Percentiles rank a stretch among this genome's conserved stretches.
phyloP scores from a whole-genome alignment of 1,284 basidiomycete species.

The Fomitopsis palustris region DNA sequence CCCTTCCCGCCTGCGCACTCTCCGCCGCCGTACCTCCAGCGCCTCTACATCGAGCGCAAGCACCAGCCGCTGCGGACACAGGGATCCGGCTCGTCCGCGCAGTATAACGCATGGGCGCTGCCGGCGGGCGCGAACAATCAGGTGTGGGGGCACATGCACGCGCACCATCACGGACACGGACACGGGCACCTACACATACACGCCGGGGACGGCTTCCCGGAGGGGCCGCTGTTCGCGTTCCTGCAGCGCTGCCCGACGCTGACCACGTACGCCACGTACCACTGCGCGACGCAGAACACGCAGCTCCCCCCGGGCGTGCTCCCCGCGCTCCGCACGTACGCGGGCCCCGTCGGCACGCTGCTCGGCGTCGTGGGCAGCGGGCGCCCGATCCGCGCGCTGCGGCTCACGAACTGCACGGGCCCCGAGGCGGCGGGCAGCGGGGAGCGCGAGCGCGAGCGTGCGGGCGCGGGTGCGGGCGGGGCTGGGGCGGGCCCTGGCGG shows the following conservation, averaged over 20 bases:
- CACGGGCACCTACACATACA: constrained; percentile 1
- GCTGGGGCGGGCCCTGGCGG: too few species aligned
- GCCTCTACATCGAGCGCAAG: constrained; percentile 32
- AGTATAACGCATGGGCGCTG: background rate
- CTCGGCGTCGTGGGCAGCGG: constrained; percentile 14
- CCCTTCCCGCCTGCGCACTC: constrained; percentile 16
- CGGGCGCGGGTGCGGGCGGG: too few species aligned
- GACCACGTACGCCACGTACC: constrained; percentile 22
- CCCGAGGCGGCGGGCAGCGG: background rate
- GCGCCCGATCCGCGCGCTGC: constrained; percentile 22
- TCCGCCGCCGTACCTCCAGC: constrained; percentile 30
- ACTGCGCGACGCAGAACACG: constrained; percentile 20
- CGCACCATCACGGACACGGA: background rate
- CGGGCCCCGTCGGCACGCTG: constrained; percentile 20
- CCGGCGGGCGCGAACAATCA: constrained; percentile 6
- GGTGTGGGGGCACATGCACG: constrained; percentile 9
- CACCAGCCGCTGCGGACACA: constrained; percentile 2
- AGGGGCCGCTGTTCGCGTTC: constrained; percentile 22
- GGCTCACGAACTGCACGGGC: constrained; percentile 20
- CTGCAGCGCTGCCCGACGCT: constrained; percentile 21
- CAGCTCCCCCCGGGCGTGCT: constrained; percentile 24
- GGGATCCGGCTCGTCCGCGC: too few species aligned
- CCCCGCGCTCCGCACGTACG: constrained; percentile 26
- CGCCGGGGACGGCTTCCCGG: constrained; percentile 23
- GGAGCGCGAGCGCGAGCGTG: background rate